Conservation (phyloP, 2,329 filamentous ascomycete species). For the Fusarium aywerte region DNA sequence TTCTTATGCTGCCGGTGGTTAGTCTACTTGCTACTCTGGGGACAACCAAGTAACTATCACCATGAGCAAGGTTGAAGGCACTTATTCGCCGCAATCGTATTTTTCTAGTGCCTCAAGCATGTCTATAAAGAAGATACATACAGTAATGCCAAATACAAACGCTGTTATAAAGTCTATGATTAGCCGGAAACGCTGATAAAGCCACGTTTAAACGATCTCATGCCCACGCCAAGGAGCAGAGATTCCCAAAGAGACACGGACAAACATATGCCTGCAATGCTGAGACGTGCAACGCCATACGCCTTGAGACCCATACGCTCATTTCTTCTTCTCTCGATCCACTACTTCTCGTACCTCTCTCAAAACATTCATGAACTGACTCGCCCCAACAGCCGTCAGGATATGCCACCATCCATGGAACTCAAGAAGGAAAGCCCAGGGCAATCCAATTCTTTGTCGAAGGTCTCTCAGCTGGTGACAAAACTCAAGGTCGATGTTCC, state of each 20-base stretch:
- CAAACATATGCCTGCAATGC: not conserved
- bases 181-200: not conserved
- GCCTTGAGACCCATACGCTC: not conserved
- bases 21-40: not conserved
- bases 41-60: not conserved
- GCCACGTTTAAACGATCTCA: not conserved
- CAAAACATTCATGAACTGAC: slow-evolving; percentile 51
- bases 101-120: not conserved
- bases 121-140: not conserved
- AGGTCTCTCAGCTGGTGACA: slow-evolving; percentile 60
- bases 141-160: not conserved
- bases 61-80: not conserved
- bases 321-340: slow-evolving; percentile 33
- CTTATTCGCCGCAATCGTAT: not conserved
- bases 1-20: not conserved
- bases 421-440: slow-evolving; percentile 66
- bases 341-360: slow-evolving; percentile 45
- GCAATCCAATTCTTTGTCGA: slow-evolving; percentile 60
- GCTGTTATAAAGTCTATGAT: slow-evolving; percentile 6
- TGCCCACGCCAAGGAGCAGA: not conserved
- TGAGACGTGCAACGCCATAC: not conserved
- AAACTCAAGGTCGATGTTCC: slow-evolving; percentile 66
- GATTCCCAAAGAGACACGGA: not conserved
- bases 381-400: slow-evolving; percentile 66
- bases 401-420: slow-evolving; percentile 74